Evolutionary conservation across 2,329 filamentous ascomycete genomes (phyloP).

Genomic region (Ceratocystis papillata): DNA sequence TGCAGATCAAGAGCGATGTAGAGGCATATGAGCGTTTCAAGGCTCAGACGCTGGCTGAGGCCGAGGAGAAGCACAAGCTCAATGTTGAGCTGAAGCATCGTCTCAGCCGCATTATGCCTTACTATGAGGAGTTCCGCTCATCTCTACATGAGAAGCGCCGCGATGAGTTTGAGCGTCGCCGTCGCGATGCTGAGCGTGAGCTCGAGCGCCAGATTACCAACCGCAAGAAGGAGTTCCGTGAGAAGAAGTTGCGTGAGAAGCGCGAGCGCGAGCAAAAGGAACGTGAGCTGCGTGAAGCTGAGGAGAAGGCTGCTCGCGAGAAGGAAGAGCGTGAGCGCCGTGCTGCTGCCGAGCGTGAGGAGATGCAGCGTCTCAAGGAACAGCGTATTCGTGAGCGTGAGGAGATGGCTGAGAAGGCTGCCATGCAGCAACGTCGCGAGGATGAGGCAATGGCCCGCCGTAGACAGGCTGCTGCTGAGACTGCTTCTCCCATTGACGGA

Average conservation of each 20-base stretch:
- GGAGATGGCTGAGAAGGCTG: conserved; percentile 53
- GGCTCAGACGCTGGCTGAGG: conserved; percentile 63
- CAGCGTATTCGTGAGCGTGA: conserved; percentile 57
- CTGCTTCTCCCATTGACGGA: conserved; percentile 23
- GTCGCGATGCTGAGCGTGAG: conserved; percentile 82
- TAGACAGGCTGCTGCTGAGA: conserved; percentile 34
- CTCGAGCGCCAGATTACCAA: conserved; percentile 82
- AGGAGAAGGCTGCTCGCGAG: conserved; percentile 69
- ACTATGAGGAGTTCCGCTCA: conserved; percentile 73
- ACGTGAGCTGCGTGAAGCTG: conserved; percentile 65
- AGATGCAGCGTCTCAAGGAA: conserved; percentile 56
- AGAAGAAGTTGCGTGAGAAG: conserved; percentile 72
- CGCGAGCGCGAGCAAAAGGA: conserved; percentile 77
- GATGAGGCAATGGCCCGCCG: conserved; percentile 75
- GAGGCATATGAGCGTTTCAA: conserved; percentile 72
- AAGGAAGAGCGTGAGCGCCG: conserved; percentile 72
- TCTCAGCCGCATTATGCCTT: conserved; percentile 69
- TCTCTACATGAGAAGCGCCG: conserved; percentile 77
- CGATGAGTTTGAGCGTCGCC: conserved; percentile 91
- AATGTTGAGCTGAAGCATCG: conserved; percentile 90
- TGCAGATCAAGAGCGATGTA: conserved; percentile 66
- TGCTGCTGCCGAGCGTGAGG: conserved; percentile 68
- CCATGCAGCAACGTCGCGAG: conserved; percentile 68
- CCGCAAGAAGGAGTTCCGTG: conserved; percentile 79
- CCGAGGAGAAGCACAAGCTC: conserved; percentile 81